A percentile compares a stretch with the other conserved stretches of the same genome.
Conservation (phyloP, 148 eudicot species). For the Fallopia convolvulus region DNA sequence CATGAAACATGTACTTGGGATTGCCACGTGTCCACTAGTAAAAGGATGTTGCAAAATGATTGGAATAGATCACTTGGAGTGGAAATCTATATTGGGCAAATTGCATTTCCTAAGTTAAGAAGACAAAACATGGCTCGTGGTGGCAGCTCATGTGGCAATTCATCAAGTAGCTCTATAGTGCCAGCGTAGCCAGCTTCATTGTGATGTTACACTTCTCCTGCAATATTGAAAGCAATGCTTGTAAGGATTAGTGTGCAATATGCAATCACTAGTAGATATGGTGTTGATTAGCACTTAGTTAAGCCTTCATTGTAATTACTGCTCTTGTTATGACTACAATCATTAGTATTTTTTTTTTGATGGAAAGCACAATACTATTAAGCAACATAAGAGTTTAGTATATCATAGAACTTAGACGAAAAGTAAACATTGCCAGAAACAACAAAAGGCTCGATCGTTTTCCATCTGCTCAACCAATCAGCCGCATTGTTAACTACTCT, state of each 20-base stretch:
- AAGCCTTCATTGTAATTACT: background rate
- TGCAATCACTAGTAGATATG: background rate
- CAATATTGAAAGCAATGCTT: background rate
- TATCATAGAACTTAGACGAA: too few relatives aligned
- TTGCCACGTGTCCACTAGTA: background rate
- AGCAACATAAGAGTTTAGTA: too few relatives aligned
- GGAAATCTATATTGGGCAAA: background rate
- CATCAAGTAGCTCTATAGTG: background rate
- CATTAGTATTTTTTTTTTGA: too few relatives aligned
- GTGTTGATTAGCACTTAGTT: background rate
- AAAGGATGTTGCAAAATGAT: background rate
- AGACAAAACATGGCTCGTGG: slow-evolving; percentile 5
- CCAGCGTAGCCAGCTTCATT: background rate
- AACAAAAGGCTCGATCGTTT: too few relatives aligned
- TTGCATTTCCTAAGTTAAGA: background rate
- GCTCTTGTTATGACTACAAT: too few relatives aligned
- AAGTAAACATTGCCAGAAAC: too few relatives aligned
- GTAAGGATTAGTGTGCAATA: background rate
- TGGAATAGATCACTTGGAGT: background rate
- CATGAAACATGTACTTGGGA: background rate
- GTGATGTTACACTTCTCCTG: slow-evolving; percentile 1
- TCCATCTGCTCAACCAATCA: too few relatives aligned
- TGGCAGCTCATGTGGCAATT: slow-evolving; percentile 8
- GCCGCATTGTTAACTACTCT: too few relatives aligned
- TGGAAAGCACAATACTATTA: too few relatives aligned